A percentile compares a stretch with the other conserved stretches of the same genome.
These are phyloP conservation scores for Rhizopogon vulgaris DNA, from an alignment of 768 basidiomycete genomes.

Conservation along the genomic window DNA sequence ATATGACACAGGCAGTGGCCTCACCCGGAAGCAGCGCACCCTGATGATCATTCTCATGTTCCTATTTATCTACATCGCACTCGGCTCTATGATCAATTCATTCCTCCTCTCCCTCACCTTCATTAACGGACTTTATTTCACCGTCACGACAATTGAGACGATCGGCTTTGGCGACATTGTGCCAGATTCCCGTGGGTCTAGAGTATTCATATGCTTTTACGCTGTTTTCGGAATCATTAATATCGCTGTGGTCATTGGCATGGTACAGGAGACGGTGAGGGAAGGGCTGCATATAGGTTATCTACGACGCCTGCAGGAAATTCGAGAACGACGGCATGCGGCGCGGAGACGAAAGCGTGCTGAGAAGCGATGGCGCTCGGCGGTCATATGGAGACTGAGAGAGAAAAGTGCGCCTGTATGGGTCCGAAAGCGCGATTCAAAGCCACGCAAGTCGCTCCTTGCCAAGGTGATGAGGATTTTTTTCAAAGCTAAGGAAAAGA, in stretches of 20 bases:
- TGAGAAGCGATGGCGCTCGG: constrained; percentile 50
- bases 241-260: constrained; percentile 56
- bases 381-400: constrained; percentile 59
- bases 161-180: constrained; percentile 74
- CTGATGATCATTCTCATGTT: constrained; percentile 77
- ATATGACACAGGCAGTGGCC: constrained; percentile 55
- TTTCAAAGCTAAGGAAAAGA: constrained; percentile 7
- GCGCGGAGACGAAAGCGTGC: constrained; percentile 38
- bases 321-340: constrained; percentile 41
- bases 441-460: constrained; percentile 4
- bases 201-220: constrained; percentile 57
- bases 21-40: constrained; percentile 74
- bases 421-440: constrained; percentile 25
- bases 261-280: constrained; percentile 64
- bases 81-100: constrained; percentile 61
- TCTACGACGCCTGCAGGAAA: constrained; percentile 42
- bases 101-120: constrained; percentile 49
- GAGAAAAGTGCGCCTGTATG: constrained; percentile 45
- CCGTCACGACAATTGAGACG: constrained; percentile 67
- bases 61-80: constrained; percentile 63
- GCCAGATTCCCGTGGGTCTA: constrained; percentile 43
- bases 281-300: constrained; percentile 69
- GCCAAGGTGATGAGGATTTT: constrained; percentile 6
- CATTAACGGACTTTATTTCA: constrained; percentile 74
- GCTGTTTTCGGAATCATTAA: constrained; percentile 56